Evolutionary conservation across 1,284 basidiomycete genomes (phyloP), one percentile per base, ranked within the genome.

Genomic region (Pseudozyma hubeiensis): DNA sequence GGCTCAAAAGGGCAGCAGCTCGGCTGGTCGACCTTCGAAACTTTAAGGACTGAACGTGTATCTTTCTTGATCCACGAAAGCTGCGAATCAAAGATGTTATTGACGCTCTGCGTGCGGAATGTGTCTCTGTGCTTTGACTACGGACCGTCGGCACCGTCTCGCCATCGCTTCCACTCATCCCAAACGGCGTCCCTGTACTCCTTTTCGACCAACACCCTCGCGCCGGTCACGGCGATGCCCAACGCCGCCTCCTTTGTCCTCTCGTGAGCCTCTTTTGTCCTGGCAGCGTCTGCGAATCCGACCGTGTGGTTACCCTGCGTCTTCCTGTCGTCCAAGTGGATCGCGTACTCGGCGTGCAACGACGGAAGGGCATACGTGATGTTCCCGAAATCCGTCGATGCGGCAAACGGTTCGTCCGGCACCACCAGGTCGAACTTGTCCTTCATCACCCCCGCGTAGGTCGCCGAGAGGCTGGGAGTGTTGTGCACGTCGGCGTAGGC

Each of bases 331-430:
- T 72, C 72, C 14, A 81, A 71, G 16, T 81, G 81, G 51, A 85
- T 84, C 14, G 58, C 67, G 66, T 83, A 85, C 48, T 79, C 64
- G 0, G 84, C 83, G 59, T 85, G 85, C 11, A 85, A 54, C 6
- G 68, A 73, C 1, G 85, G 85, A 14, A 85, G 44, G 4, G 61
- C 77, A 64, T 85, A 85, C 3, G 82, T 83, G 34, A 85, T 81
- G 66, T 83, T 78, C 9, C 82, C 85, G 56, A 85, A 85, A 53
- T 86, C 85, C 9, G 82, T 85, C 2, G 69, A 75, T 2, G 79
- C 84, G 3, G 47, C 53, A 37, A 73, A 73, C 14, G 45, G n/a
- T 8, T 47, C 50, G 8, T 57, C 50, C 14, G 69, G 63, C 6
- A 85, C 69, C 2, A 72, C 35, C 19, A 75, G 49, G 2, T 61